These are phyloP conservation scores for Leccinum olivaceopallidum DNA, from an alignment of 768 basidiomycete genomes.

Conservation along the genomic window DNA sequence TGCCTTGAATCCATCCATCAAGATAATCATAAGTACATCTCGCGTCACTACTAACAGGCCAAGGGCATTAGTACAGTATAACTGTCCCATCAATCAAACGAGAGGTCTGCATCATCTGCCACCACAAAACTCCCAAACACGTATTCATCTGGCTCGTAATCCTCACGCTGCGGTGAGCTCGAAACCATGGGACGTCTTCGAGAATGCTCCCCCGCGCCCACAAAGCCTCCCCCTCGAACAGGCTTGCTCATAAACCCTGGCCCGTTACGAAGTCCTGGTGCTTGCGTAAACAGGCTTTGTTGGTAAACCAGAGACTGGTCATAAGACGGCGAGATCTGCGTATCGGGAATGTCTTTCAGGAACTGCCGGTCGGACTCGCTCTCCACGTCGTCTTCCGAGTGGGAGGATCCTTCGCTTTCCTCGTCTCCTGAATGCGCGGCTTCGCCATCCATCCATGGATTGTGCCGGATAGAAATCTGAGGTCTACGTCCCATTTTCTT, in stretches of 20 bases:
- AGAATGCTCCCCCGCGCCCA: conserved; percentile 33
- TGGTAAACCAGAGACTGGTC: conserved; percentile 72
- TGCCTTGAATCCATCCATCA: neutral
- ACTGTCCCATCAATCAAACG: conserved; percentile 34
- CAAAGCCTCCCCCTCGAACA: conserved; percentile 43
- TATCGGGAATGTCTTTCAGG: conserved; percentile 59
- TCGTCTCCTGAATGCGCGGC: conserved; percentile 84
- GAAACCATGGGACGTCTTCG: conserved; percentile 39
- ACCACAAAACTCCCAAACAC: conserved; percentile 79
- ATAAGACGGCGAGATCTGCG: conserved; percentile 71
- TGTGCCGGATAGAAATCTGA: conserved; percentile 37
- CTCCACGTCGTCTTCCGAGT: conserved; percentile 52
- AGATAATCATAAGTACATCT: neutral
- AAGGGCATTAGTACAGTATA: neutral
- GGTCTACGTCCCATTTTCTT: conserved; percentile 26
- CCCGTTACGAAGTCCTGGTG: conserved; percentile 34
- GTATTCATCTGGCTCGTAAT: conserved; percentile 63
- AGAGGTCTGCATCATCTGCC: conserved; percentile 71
- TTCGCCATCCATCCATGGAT: conserved; percentile 62
- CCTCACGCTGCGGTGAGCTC: conserved; percentile 61
- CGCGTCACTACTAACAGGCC: neutral
- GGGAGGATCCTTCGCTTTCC: conserved; percentile 60
- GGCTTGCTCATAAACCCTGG: conserved; percentile 61
- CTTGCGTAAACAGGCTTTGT: conserved; percentile 73
- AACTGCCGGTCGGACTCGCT: conserved; percentile 71